Evolutionary conservation across 129 eudicot genomes (phyloP), one percentile per base, ranked within the genome.

Genomic region (Glebionis coronaria): DNA sequence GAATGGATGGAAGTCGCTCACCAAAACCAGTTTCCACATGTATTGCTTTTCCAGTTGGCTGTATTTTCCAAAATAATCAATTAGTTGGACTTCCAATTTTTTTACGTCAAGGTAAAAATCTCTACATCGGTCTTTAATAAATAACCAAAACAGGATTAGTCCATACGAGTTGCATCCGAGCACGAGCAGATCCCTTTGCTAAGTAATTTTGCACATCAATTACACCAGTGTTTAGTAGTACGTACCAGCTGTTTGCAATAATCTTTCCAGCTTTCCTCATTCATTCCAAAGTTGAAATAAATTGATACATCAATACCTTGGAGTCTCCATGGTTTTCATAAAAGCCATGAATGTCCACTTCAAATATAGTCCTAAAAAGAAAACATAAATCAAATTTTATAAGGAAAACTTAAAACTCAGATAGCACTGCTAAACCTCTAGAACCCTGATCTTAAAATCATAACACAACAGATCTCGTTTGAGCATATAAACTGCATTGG

Each of bases 311-410:
- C 95, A 44, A 86, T 68, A 27, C 92, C 90, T 12, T 79, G 85
- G 46, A 84, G 84, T 68, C 78, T 90, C 99, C 99, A 93, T 19
- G 98, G 97, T 93, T 93, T 68, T 93, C 98, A 79, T 93, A 97
- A 65, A 93, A 93, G 57, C 86, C 76, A 84, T 93, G 92, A 61
- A 93, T 88, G 78, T 86, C 95, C 86, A 88, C 92, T 82, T 93
- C 98, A 79, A 93, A 93, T 71, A 93, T 88, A 40, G 95, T 93
- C 97, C 98, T 93, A 80, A 28, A 15, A 61, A 61, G 46, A 58
- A 18, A 76, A 76, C 44, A 65, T 10, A 20, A 14, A 19, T 47
- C 21, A 71, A 57, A 63, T 60, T 52, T 15, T 31, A 59, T 8
- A 45, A 63, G 8, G 28, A 12, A 50, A 35, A 50, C 62, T 38